phyloP scores from a whole-genome alignment of 2,329 filamentous ascomycete species.

The Fusarium sp. region DNA sequence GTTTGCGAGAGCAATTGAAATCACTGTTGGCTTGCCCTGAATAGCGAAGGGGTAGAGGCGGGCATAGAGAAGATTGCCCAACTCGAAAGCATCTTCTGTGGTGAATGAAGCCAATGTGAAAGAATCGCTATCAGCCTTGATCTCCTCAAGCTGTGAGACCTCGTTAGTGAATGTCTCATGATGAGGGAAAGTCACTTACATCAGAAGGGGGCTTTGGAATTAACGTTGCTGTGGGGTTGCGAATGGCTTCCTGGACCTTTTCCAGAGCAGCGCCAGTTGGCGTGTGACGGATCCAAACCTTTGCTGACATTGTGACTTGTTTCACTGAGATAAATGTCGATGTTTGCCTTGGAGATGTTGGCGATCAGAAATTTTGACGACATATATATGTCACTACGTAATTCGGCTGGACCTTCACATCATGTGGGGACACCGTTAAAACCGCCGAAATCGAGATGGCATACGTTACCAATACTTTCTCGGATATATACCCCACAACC shows the following conservation, averaged over 20 bases:
- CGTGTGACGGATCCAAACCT: slow-evolving; percentile 32
- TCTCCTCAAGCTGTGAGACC: slow-evolving; percentile 43
- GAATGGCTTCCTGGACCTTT: slow-evolving; percentile 41
- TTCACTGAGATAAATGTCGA: neutral
- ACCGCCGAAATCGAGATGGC: slow-evolving; percentile 3
- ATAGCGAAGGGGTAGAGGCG: slow-evolving; percentile 66
- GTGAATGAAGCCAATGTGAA: slow-evolving; percentile 68
- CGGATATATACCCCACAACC: neutral
- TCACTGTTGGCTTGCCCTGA: slow-evolving; percentile 61
- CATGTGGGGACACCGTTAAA: slow-evolving; percentile 19
- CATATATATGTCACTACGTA: slow-evolving; percentile 2
- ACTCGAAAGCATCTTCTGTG: slow-evolving; percentile 71
- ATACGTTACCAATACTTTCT: neutral
- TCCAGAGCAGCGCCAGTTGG: slow-evolving; percentile 28
- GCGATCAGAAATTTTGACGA: slow-evolving; percentile 1
- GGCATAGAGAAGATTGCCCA: slow-evolving; percentile 73
- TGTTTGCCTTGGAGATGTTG: neutral
- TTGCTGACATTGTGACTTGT: slow-evolving; percentile 27
- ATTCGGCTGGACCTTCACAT: slow-evolving; percentile 35
- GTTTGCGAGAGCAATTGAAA: slow-evolving; percentile 73
- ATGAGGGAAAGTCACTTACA: slow-evolving; percentile 16
- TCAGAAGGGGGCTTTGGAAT: slow-evolving; percentile 41
- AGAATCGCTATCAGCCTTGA: slow-evolving; percentile 56
- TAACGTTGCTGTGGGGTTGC: slow-evolving; percentile 19
- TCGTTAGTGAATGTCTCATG: slow-evolving; percentile 6